Conservation (phyloP, 768 basidiomycete genomes). For the Mycena alexandri region DNA sequence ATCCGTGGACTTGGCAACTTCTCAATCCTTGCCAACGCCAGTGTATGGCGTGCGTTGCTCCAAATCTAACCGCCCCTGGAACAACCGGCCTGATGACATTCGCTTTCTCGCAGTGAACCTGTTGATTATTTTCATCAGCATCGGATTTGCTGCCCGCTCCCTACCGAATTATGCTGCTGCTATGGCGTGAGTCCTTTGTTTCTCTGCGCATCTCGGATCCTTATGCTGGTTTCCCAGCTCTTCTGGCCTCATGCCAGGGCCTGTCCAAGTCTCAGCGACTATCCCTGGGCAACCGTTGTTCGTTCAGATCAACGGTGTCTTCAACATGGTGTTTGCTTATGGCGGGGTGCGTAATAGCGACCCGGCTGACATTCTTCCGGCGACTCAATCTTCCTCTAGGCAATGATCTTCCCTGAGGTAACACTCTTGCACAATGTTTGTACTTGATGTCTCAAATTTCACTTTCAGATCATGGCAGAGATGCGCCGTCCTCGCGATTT, state of each 20-base stretch:
- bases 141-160: slow-evolving; percentile 10
- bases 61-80: no score
- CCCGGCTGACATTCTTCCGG: background rate
- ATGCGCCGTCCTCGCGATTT: slow-evolving; percentile 21
- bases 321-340: slow-evolving; percentile 17
- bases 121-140: slow-evolving; percentile 17
- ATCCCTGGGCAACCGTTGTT: slow-evolving; percentile 15
- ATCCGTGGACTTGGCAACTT: slow-evolving; percentile 19
- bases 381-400: background rate
- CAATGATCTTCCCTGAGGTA: slow-evolving; percentile 22
- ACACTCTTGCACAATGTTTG: no score
- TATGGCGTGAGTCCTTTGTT: slow-evolving; percentile 11
- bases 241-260: slow-evolving; percentile 12
- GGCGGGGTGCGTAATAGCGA: slow-evolving; percentile 12
- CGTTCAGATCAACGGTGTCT: slow-evolving; percentile 16
- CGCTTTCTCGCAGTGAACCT: slow-evolving; percentile 1
- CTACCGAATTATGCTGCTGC: slow-evolving; percentile 12
- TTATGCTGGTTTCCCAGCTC: background rate
- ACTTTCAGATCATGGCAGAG: slow-evolving; percentile 16
- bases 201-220: no score
- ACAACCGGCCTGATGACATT: background rate
- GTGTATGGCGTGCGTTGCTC: slow-evolving; percentile 10
- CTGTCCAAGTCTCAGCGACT: slow-evolving; percentile 3
- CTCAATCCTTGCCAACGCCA: slow-evolving; percentile 11
- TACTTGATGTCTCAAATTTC: no score